Conservation (phyloP, 192 early-diverging fungal genomes). For the Spizellomyces punctatus region DNA sequence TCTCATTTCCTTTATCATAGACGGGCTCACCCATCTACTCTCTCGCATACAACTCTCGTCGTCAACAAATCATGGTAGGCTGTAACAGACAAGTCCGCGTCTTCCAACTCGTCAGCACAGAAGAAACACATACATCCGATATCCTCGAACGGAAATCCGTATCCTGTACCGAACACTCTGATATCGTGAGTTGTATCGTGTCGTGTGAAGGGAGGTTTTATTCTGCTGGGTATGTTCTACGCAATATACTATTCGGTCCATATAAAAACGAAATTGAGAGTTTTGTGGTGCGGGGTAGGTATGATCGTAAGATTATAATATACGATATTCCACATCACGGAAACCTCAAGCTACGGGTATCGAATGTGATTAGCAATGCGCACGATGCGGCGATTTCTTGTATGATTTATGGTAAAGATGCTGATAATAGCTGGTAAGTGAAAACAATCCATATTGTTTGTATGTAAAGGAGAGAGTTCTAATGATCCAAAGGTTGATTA, state of each 20-base stretch:
- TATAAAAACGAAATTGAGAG: conserved; percentile 18
- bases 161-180: conserved; percentile 48
- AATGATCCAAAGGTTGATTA: conserved; percentile 50
- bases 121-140: conserved; percentile 48
- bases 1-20: conserved; percentile 17
- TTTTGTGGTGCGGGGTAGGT: conserved; percentile 29
- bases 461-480: background rate
- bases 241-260: background rate
- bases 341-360: conserved; percentile 49
- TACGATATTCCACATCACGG: conserved; percentile 65
- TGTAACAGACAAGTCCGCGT: conserved; percentile 57
- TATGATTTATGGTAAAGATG: conserved; percentile 65
- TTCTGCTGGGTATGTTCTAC: conserved; percentile 51
- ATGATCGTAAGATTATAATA: conserved; percentile 62
- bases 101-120: conserved; percentile 48
- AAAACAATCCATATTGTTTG: background rate
- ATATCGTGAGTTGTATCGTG: conserved; percentile 61
- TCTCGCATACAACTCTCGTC: conserved; percentile 57
- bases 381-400: conserved; percentile 67
- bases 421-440: conserved; percentile 60
- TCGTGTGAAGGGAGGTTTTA: conserved; percentile 61
- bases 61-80: conserved; percentile 61
- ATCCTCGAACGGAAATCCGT: conserved; percentile 48
- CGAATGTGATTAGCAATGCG: conserved; percentile 48
- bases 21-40: conserved; percentile 59